Percentiles rank a stretch among this genome's conserved stretches.
phyloP scores from a whole-genome alignment of 176 grass and related monocot genomes.

The Oryza meridionalis region DNA sequence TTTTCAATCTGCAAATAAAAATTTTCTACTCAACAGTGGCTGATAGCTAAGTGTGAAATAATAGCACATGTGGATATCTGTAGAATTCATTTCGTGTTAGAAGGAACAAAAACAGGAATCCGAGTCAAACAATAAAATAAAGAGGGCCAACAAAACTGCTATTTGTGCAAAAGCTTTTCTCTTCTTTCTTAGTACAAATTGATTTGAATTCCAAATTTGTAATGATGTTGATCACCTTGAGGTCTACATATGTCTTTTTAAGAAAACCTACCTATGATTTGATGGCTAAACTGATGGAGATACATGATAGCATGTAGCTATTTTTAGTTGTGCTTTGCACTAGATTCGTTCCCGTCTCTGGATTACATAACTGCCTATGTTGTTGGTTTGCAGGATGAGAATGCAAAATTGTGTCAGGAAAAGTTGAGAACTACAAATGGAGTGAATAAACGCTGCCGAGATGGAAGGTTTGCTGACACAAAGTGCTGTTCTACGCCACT shows the following conservation, averaged over 20 bases:
- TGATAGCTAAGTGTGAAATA: not conserved
- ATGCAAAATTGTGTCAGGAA: constrained; percentile 38
- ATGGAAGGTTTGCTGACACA: constrained; percentile 38
- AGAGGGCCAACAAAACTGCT: not conserved
- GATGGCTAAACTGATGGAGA: not conserved
- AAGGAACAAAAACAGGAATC: not conserved
- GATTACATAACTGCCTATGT: not conserved
- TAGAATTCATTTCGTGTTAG: not conserved
- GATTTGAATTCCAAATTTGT: not conserved
- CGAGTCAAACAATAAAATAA: not conserved
- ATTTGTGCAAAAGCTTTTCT: not conserved
- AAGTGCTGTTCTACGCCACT: constrained; percentile 29
- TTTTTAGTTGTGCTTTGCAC: constrained; percentile 2
- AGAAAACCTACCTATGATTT: not conserved
- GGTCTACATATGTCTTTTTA: constrained; percentile 9
- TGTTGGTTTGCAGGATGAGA: constrained; percentile 59
- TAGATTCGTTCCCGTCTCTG: not conserved
- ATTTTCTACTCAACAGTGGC: not conserved
- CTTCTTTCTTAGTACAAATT: not conserved
- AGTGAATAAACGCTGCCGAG: constrained; percentile 24
- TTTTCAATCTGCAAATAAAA: not conserved
- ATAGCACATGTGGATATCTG: not conserved
- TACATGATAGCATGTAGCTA: not conserved
- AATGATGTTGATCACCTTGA: not conserved
- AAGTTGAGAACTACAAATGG: constrained; percentile 43